Percentiles rank a stretch among this genome's conserved stretches.
Conservation (phyloP, 1,284 basidiomycete genomes). For the Sphaerobolus stellatus region DNA sequence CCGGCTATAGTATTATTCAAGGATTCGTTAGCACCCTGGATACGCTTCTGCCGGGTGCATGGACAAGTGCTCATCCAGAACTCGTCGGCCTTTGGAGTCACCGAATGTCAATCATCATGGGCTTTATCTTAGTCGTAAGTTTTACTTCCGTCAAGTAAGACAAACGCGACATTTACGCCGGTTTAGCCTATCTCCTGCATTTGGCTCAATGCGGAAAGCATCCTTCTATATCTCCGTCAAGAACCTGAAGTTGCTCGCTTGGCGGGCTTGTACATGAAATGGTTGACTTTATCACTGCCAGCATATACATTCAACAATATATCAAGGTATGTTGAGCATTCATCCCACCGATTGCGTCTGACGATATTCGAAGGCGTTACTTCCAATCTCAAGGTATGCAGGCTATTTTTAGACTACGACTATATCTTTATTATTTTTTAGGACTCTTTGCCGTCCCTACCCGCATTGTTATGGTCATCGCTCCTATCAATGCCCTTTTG, state of each 20-base stretch:
- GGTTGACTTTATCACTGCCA: constrained; percentile 50
- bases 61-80: constrained; percentile 46
- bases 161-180: too few relatives aligned
- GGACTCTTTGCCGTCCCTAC: constrained; percentile 53
- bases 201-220: constrained; percentile 81
- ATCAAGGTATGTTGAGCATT: constrained; percentile 15
- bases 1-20: constrained; percentile 41
- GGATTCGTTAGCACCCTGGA: constrained; percentile 51
- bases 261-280: constrained; percentile 45
- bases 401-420: too few relatives aligned
- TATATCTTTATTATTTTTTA: constrained; percentile 14
- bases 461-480: constrained; percentile 48
- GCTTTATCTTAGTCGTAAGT: constrained; percentile 23
- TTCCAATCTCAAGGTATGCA: constrained; percentile 41
- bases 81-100: constrained; percentile 54
- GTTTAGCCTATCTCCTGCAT: constrained; percentile 62
- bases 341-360: too few relatives aligned
- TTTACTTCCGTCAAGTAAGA: too few relatives aligned
- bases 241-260: constrained; percentile 46
- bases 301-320: constrained; percentile 41
- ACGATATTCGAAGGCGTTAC: constrained; percentile 43
- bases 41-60: constrained; percentile 50
- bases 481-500: constrained; percentile 51
- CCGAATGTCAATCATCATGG: constrained; percentile 41
- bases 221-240: constrained; percentile 66